These are phyloP conservation scores for Paragyromitra xinjiangensis DNA, from an alignment of 495 filamentous ascomycete genomes.

Conservation along the genomic window DNA sequence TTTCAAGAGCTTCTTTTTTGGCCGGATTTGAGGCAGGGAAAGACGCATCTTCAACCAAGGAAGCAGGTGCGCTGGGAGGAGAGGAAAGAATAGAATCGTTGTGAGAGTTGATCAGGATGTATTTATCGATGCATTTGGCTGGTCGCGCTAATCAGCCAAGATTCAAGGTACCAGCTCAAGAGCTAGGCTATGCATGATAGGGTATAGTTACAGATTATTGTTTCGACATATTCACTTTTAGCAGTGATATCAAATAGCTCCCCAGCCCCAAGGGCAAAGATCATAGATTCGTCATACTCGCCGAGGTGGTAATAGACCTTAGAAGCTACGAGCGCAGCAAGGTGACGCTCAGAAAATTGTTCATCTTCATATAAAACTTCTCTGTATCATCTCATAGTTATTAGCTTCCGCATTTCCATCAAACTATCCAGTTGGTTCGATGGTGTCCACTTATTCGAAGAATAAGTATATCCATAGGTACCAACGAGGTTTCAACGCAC, in stretches of 20 bases:
- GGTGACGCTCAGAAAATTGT: conserved; percentile 87
- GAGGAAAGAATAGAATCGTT: conserved; percentile 55
- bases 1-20: conserved; percentile 45
- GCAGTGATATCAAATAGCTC: conserved; percentile 93
- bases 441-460: conserved; percentile 8
- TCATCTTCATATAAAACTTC: conserved; percentile 98
- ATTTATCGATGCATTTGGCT: conserved; percentile 97
- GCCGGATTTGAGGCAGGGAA: conserved; percentile 36
- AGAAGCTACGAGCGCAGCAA: conserved; percentile 91
- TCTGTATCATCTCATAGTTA: conserved; percentile 62
- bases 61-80: conserved; percentile 20
- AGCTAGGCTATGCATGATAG: conserved; percentile 13
- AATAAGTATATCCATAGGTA: conserved; percentile 21
- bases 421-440: conserved; percentile 6
- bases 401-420: conserved; percentile 44
- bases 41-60: conserved; percentile 36
- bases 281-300: conserved; percentile 99
- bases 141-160: conserved; percentile 30
- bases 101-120: conserved; percentile 73
- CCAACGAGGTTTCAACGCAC: conserved; percentile 66
- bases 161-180: conserved; percentile 1
- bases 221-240: conserved; percentile 96
- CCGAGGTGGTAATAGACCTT: conserved; percentile 99
- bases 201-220: conserved; percentile 76
- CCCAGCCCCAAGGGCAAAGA: conserved; percentile 92